Base-by-base conservation (phyloP, 495 filamentous ascomycete species). In the Geopyxis carbonaria region DNA sequence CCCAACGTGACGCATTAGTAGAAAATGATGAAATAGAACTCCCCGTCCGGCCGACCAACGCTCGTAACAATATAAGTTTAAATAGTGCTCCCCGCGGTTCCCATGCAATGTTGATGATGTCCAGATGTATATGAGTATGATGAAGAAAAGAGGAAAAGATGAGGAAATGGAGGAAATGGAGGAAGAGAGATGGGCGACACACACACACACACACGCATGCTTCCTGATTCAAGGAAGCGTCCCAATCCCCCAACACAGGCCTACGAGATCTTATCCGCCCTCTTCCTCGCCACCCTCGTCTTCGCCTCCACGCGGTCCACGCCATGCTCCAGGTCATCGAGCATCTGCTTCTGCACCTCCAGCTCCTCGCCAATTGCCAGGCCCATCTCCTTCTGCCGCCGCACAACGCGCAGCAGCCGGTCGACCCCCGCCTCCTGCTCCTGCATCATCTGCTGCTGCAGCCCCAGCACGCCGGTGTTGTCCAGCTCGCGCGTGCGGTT, bases 401-500 rank as follows among this genome's bases (percentile, higher is more conserved):
- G 56, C 34, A 95, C 77, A 46, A 84, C 76, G 60, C 73, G 77
- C 21, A 70, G 66, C 55, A 97, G 57, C 48, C 75, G 69, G 43
- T 78, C 69, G 22, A 95, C 74, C 45, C 77, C 75, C 55, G 73
- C 56, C 48, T 99, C 89, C 59, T 99, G 89, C 47, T 86, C 75
- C 27, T 69, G 40, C 73, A 95, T 91, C 56, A 78, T 70, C 57
- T 87, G 73, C 43, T 68, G 61, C 57, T 94, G 85, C 53, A 95
- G 57, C 65, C 85, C 75, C 54, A 94, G 44, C 28, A 99, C 78
- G 0, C 86, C 89, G 22, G 72, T 61, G 51, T 99, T 99, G 54
- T 93, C 89, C 41, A 89, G 60, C 61, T 93, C 85, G 27, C 87
- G 62, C 31, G 89, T 95, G 42, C 69, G 65, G 42, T 84, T 80